Base-by-base conservation (phyloP, 2,329 filamentous ascomycete genomes). In the Colletotrichum sp. region DNA sequence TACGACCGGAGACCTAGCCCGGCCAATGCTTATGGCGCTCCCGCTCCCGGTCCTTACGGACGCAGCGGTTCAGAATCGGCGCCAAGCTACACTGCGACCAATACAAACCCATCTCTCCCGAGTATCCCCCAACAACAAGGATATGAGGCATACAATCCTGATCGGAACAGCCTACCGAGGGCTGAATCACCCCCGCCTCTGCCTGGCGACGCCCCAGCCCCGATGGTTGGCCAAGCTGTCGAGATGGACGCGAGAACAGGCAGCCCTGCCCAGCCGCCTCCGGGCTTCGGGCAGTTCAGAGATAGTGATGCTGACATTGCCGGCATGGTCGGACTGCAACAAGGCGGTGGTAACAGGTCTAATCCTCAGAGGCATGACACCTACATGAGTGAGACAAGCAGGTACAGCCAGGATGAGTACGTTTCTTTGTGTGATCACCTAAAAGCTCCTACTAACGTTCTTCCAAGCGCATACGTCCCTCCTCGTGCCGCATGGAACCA, bases 181-280 rank as follows among this genome's bases (percentile, higher is more conserved):
- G 92, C 91, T 12, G 92, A 93, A 79, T 93, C 92, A 3, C 92
- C 92, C 10, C 92, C 93, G 18, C 93, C 93, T 7, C 82, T 93
- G 24, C 88, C 90, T 5, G 87, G 86, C 52, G 82, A 85, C 62
- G 84, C 87, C 57, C 81, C 86, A 73, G 79, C 83, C 63, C 78
- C 80, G n/a, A 79, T 83, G 39, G 83, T 92, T 15, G 92, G 92
- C 12, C 93, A 93, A 81, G 92, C 94, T 4, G 90, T 96, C 69
- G 95, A 97, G 83, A 96, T 98, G 95, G 93, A 96, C 82, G 92
- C 93, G 39, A 88, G 89, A n/a, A 88, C 88, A n/a, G 89, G 89
- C 52, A 89, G 88, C 70, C 89, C 89, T n/a, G 83, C 84, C 71
- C 85, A 84, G 32, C 77, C 86, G 4, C 86, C 86, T 16, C 80